Evolutionary conservation across 331 rosid genomes (phyloP), one percentile per base, ranked within the genome.

Genomic region (Pyrus hybrid): DNA sequence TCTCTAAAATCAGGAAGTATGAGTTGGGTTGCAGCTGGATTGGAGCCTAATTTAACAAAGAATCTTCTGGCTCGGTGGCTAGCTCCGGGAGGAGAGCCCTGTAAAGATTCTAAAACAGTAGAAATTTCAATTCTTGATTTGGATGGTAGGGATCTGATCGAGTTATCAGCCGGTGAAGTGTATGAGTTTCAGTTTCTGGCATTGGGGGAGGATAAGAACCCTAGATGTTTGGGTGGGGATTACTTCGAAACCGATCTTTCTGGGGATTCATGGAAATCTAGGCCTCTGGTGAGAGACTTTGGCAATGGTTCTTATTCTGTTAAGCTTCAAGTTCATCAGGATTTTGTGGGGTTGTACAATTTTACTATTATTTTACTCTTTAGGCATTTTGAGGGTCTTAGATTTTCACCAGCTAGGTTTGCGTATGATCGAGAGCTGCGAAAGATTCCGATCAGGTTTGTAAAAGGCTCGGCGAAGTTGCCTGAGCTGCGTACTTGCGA

Each of bases 211-310:
- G 76, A 33, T 13, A 90, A 90, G 29, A 85, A 79, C 13, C 88
- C 89, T 74, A 86, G 92, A 20, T 93, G 98, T 85, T 84, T 86
- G 29, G 98, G 98, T 28, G 98, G 98, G 71, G 98, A 93, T 80
- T 93, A 83, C 84, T 93, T 93, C 56, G 98, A 93, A 83, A 86
- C 92, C 32, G 93, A 93, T 84, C 96, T 93, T 67, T 85, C 91
- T 5, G 98, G 98, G n/a, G 88, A 86, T 43, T 84, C 85, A 25
- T 93, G 97, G 97, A 93, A 91, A 80, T 89, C 98, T 75, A 82
- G 98, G 79, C 97, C 97, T 58, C 53, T 86, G 68, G 87, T 93
- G 68, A 93, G 77, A 74, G 98, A 93, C 86, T 93, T 93, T 74
- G 81, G 78, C 1, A 89, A 91, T 56, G 98, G 98, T 64, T 83